Evolutionary conservation across 805 yeast species (phyloP), one percentile per base, ranked within the genome.

Genomic region (Candida hispaniensis): DNA sequence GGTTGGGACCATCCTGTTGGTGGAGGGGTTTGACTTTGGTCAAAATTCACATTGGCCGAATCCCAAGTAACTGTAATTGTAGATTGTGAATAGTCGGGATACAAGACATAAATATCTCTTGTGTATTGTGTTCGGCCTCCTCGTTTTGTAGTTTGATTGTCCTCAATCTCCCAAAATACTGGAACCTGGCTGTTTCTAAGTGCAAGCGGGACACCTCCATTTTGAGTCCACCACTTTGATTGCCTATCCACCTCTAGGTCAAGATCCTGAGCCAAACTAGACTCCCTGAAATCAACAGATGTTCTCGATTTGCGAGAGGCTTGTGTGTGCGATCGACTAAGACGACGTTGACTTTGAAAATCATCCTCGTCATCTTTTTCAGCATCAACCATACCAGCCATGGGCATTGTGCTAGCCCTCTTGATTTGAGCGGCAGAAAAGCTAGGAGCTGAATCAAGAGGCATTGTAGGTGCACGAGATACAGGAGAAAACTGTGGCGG

Each of bases 11-110:
- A 48, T 10, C 52, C 52, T 5, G 78, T 74, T 7, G 74, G 57
- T 6, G 63, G 63, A 34, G 55, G 55, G 18, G 40, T 24, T 40
- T 50, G 52, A 48, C 58, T 13, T 45, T 63, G 63, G 43, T 58
- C 40, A 47, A 54, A 39, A 2, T 41, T 41, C 8, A 71, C 60
- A 1, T 62, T 51, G 9, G 59, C 58, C 10, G 50, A 46, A 23
- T 75, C 75, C 47, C 62, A 82, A 14, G 66, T 62, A 4, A 79
- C 57, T 32, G 75, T 73, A 42, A 82, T 57, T 1, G 69, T 58
- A 4, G 75, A 60, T 45, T 76, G 82, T 1, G 91, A 70, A 45
- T 77, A 73, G 51, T 81, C 93, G 41, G 69, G 73, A 54, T 73
- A 76, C 24, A 85, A 56, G 9, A 83, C 63, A 50, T 81, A 82